phyloP scores from a whole-genome alignment of 495 filamentous ascomycete genomes.

The Oidiodendron maius region DNA sequence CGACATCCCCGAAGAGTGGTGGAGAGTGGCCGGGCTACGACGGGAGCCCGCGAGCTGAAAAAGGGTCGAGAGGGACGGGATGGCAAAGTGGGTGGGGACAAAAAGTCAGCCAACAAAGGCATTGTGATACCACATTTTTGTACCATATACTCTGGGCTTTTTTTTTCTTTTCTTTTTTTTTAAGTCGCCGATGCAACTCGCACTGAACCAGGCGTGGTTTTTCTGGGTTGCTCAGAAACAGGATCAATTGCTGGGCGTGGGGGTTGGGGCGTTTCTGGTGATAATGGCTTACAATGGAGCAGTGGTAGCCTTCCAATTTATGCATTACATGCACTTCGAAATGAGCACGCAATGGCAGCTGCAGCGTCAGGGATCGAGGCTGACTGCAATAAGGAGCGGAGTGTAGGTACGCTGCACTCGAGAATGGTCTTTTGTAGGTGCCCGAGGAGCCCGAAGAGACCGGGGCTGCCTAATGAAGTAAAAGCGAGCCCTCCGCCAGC shows the following conservation, averaged over 20 bases:
- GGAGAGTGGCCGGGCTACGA: constrained; percentile 66
- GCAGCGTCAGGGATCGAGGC: constrained; percentile 5
- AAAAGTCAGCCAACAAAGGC: neutral
- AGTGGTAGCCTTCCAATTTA: neutral
- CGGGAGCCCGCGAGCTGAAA: constrained; percentile 25
- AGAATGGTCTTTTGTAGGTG: too few species aligned
- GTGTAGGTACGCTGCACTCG: too few species aligned
- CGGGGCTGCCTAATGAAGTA: too few species aligned
- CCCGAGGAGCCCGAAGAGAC: too few species aligned
- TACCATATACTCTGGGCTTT: too few species aligned
- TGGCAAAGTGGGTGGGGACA: neutral
- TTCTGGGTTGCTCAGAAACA: neutral
- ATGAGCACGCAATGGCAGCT: neutral
- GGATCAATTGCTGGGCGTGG: neutral
- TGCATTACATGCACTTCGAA: neutral
- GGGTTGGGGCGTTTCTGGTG: neutral
- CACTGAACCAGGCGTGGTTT: constrained; percentile 10
- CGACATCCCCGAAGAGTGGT: constrained; percentile 74
- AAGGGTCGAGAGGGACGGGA: neutral
- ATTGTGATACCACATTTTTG: constrained; percentile 22
- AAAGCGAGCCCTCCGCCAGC: too few species aligned
- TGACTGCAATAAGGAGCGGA: neutral
- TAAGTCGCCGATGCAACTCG: constrained; percentile 1
- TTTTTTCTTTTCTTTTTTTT: too few species aligned
- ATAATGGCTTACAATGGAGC: too few species aligned